Base-by-base conservation (phyloP, 306 rosid genomes). In the Comarum palustre region DNA sequence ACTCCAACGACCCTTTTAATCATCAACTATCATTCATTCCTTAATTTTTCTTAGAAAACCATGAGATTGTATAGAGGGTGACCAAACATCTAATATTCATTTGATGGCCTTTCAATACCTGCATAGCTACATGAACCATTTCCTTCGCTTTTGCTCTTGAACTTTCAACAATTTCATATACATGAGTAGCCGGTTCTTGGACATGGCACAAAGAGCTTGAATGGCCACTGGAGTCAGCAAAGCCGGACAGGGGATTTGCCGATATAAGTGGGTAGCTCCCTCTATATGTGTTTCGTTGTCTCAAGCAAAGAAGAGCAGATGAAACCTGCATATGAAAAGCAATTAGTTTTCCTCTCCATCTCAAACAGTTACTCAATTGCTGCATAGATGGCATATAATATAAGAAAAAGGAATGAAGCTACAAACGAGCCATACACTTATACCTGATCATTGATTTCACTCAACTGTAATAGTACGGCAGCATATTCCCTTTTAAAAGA, bases 371-470 rank as follows among this genome's bases (percentile, higher is more conserved):
- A 75, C 60, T 39, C 22, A 46, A 79, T 50, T 60, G 79, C 55
- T 15, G 25, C 39, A 68, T 60, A 41, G 39, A 57, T 17, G 6
- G 54, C 29, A 71, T 14, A 41, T 68, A 51, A 59, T 55, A 34
- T 11, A 63, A 34, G 57, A 38, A 74, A 50, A 71, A 2, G 46
- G 67, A 69, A 74, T 68, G 67, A 80, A 46, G 41, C 22, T 39
- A 71, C 61, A 66, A 62, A 68, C 72, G 68, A 45, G 70, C 61
- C 59, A 80, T 66, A 47, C 68, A 77, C 71, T 32, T 81, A 73
- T 86, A 72, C 98, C 95, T 94, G 91, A 20, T 86, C 91, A 77
- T 91, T 94, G 76, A 82, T 92, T 85, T 89, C 97, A 72, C 85
- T 81, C 80, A 89, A 81, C 75, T 87, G 96, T 80, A 88, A 80